These are phyloP conservation scores for Polyporus arcularius DNA, from an alignment of 768 basidiomycete genomes.

Conservation along the genomic window DNA sequence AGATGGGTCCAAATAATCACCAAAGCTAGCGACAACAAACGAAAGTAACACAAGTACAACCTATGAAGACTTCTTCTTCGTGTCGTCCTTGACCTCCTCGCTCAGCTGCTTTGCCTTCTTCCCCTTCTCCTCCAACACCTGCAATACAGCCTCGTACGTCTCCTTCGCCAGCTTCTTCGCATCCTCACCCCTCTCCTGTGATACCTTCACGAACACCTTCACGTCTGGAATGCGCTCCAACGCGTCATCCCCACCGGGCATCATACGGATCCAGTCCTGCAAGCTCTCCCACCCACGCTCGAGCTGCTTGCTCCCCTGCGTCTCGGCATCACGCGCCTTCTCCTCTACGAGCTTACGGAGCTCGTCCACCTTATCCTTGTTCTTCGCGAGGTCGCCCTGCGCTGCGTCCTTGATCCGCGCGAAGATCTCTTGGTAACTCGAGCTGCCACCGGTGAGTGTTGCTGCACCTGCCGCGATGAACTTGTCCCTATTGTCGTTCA, in stretches of 20 bases:
- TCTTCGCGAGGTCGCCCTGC: conserved; percentile 21
- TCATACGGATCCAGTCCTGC: conserved; percentile 27
- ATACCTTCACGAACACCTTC: conserved; percentile 26
- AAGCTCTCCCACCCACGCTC: conserved; percentile 27
- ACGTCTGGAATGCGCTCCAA: conserved; percentile 29
- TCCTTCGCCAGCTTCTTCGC: conserved; percentile 33
- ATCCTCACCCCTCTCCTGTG: conserved; percentile 29
- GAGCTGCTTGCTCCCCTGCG: conserved; percentile 8
- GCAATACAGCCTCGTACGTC: conserved; percentile 31
- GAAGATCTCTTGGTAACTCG: conserved; percentile 26
- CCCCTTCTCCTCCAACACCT: conserved; percentile 33
- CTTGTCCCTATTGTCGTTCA: conserved; percentile 29
- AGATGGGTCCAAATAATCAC: too few species aligned
- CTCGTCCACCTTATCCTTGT: conserved; percentile 33
- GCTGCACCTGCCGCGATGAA: conserved; percentile 25
- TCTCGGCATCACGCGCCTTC: conserved; percentile 30
- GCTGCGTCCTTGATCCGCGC: conserved; percentile 27
- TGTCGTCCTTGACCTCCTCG: conserved; percentile 27
- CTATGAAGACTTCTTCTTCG: conserved; percentile 8
- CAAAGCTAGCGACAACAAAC: too few species aligned
- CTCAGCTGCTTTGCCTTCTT: conserved; percentile 30
- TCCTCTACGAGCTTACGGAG: conserved; percentile 28
- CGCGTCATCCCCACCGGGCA: conserved; percentile 32
- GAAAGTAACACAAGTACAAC: too few species aligned
- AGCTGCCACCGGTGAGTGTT: conserved; percentile 10